phyloP scores from a whole-genome alignment of 108 stramenopile species.

The Cyclostephanos tholiformis region DNA sequence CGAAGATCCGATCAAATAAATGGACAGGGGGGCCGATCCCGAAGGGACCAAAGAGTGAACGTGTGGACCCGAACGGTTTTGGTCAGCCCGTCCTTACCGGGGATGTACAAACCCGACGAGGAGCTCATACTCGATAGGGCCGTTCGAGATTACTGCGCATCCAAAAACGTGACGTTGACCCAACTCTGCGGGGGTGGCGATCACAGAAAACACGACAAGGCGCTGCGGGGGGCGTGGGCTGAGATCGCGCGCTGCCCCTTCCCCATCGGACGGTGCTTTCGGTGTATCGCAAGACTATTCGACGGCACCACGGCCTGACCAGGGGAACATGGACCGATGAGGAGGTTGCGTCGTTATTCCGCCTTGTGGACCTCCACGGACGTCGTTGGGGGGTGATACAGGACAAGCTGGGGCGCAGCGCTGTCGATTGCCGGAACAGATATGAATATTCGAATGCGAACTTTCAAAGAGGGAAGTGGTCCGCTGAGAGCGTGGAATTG shows the following conservation, averaged over 20 bases:
- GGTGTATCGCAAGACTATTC: constrained; percentile 79
- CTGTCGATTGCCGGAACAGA: constrained; percentile 76
- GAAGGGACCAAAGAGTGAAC: constrained; percentile 31
- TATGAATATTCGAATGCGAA: constrained; percentile 64
- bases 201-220: constrained; percentile 56
- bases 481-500: constrained; percentile 58
- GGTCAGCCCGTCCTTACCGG: constrained; percentile 59
- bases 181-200: constrained; percentile 79
- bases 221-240: constrained; percentile 82
- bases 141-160: constrained; percentile 69
- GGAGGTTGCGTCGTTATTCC: constrained; percentile 52
- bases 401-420: constrained; percentile 67
- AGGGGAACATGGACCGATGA: constrained; percentile 73
- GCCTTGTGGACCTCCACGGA: constrained; percentile 59
- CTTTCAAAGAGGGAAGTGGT: constrained; percentile 76
- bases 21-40: constrained; percentile 38
- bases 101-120: constrained; percentile 70
- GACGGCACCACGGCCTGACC: constrained; percentile 75
- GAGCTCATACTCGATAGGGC: constrained; percentile 50
- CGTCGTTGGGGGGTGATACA: constrained; percentile 78
- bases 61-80: constrained; percentile 69
- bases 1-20: background rate
- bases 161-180: constrained; percentile 53
- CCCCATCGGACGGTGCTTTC: constrained; percentile 80
- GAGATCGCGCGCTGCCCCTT: constrained; percentile 75